phyloP scores from a whole-genome alignment of 163 green algal genomes.

The Picocystis sp. region DNA sequence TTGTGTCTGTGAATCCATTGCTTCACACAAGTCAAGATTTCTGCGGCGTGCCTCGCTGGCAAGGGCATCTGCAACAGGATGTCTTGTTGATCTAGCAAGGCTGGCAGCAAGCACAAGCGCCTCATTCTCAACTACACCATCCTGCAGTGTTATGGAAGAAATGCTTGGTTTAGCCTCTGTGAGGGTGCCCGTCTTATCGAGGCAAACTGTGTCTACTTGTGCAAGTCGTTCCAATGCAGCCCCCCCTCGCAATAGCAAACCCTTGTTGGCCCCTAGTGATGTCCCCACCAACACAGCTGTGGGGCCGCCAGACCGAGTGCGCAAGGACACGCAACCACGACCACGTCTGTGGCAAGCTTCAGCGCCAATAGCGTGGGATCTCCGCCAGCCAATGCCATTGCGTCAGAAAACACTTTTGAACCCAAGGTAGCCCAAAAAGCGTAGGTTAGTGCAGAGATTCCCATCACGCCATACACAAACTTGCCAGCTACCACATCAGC shows the following conservation, averaged over 20 bases:
- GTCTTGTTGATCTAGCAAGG: constrained; percentile 45
- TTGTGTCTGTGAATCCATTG: constrained; percentile 19
- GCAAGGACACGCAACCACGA: constrained; percentile 85
- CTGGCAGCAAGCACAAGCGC: constrained; percentile 52
- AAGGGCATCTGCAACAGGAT: constrained; percentile 69
- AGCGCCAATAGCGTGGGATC: constrained; percentile 42
- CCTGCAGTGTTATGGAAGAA: constrained; percentile 7
- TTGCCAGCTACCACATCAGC: constrained; percentile 69
- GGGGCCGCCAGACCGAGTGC: constrained; percentile 81
- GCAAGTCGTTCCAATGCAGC: constrained; percentile 41
- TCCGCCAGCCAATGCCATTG: constrained; percentile 15
- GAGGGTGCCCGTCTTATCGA: constrained; percentile 65
- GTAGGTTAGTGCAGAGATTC: constrained; percentile 54
- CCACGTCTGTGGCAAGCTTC: constrained; percentile 71
- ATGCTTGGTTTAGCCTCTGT: constrained; percentile 28
- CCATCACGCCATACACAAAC: constrained; percentile 80
- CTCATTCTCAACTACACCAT: constrained; percentile 12
- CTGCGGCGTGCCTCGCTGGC: constrained; percentile 23
- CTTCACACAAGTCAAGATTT: constrained; percentile 18
- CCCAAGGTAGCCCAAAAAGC: constrained; percentile 57
- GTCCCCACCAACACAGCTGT: constrained; percentile 55
- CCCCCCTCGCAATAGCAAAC: constrained; percentile 24
- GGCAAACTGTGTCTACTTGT: constrained; percentile 33
- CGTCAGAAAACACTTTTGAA: constrained; percentile 27
- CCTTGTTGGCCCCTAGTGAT: constrained; percentile 13